Evolutionary conservation across 441 rosid species (phyloP), one percentile per base, ranked within the genome.

Genomic region (Dalechampia spathulata): DNA sequence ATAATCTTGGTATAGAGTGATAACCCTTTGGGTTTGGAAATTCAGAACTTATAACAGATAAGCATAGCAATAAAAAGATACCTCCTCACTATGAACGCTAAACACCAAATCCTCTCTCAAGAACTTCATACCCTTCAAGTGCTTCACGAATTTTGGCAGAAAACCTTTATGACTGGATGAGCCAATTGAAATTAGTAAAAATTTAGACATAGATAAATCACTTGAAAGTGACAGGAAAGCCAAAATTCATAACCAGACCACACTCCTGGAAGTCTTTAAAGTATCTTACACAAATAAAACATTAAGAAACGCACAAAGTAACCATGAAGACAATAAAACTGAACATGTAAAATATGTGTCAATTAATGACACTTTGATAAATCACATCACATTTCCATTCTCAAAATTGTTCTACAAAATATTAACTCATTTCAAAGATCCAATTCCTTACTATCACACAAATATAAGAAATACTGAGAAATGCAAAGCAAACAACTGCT

Each of bases 61-160:
- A 45, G 14, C 13, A 6, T 17, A 36, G 25, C 15, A 22, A 22
- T 7, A 50, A n/a, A 37, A 36, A 25, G 20, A 4, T 81, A 88
- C 99, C 96, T 89, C 78, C 70, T 92, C 95, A 55, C 97, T 92
- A 51, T 85, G 96, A 61, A 78, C 73, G 55, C 84, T 86, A 75
- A 82, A 92, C 64, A 89, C 26, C 67, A 92, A 78, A 71, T 92
- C 96, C 68, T 92, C 99, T 67, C 96, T 77, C 20, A 86, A 66
- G 68, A 86, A 86, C 63, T 75, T 73, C 60, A 74, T 78, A 46
- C 85, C 92, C 81, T 86, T 92, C 54, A 89, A 75, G 46, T 49
- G 78, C 81, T 82, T 80, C 45, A 92, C 81, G 45, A 63, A 86
- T 66, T 76, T 86, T 55, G 78, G 58, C 50, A 92, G 72, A 67